A percentile compares a stretch with the other conserved stretches of the same genome.
phyloP scores from a whole-genome alignment of 2,329 filamentous ascomycete species.

The Claviceps africana region DNA sequence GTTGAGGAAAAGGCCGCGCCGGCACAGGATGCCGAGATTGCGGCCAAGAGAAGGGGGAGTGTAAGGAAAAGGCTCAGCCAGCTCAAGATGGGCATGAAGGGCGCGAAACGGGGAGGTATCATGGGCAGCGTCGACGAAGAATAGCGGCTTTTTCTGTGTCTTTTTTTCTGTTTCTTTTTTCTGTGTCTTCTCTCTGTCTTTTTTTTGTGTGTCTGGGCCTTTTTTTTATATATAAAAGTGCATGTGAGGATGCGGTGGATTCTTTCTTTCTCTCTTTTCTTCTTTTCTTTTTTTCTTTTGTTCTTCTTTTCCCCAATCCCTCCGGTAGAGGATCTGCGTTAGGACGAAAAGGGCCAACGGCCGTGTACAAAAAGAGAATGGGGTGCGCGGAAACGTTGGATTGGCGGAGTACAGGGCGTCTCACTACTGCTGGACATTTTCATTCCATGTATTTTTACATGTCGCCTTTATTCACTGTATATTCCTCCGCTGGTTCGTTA shows the following conservation, averaged over 20 bases:
- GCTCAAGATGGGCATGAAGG: slow-evolving; percentile 60
- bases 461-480: no score
- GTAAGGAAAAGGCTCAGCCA: slow-evolving; percentile 69
- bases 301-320: background rate
- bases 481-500: background rate
- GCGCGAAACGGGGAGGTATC: slow-evolving; percentile 36
- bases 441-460: no score
- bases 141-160: slow-evolving; percentile 14
- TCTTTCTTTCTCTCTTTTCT: no score
- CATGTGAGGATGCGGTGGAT: no score
- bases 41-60: slow-evolving; percentile 39
- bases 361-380: no score
- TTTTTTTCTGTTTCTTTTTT: background rate
- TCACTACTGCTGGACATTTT: no score
- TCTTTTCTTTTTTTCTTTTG: background rate
- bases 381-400: no score
- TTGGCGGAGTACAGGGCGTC: no score
- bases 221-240: background rate
- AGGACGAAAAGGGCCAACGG: no score
- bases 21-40: slow-evolving; percentile 16
- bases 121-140: slow-evolving; percentile 45
- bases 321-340: background rate
- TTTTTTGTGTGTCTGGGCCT: no score
- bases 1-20: slow-evolving; percentile 12
- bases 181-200: no score